Conservation (phyloP, 352 stramenopile genomes). For the Pythium coloratum region DNA sequence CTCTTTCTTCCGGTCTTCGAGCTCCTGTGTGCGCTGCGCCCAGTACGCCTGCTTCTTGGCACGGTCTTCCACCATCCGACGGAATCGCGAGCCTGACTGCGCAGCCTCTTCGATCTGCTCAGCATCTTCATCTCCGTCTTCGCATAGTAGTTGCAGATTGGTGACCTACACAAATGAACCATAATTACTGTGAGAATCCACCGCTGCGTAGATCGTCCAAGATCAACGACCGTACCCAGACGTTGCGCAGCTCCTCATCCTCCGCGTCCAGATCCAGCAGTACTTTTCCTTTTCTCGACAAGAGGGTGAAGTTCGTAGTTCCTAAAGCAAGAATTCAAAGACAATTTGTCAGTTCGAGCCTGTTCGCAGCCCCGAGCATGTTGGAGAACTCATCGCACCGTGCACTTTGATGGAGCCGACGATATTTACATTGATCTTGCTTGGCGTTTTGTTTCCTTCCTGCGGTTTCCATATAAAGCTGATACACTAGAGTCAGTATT, state of each 20-base stretch:
- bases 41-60: conserved; percentile 81
- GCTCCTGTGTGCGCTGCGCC: conserved; percentile 69
- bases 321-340: conserved; percentile 25
- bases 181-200: too few species aligned
- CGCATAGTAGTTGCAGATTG: conserved; percentile 70
- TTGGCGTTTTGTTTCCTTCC: conserved; percentile 49
- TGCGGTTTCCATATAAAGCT: conserved; percentile 74
- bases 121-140: conserved; percentile 44
- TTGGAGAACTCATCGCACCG: conserved; percentile 23
- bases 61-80: conserved; percentile 74
- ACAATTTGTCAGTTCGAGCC: not conserved
- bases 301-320: conserved; percentile 45
- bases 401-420: conserved; percentile 57
- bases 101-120: conserved; percentile 32
- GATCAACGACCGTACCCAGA: conserved; percentile 45
- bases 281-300: conserved; percentile 57
- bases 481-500: not conserved
- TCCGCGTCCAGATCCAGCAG: conserved; percentile 77
- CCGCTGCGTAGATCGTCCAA: too few species aligned
- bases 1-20: conserved; percentile 72
- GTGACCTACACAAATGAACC: conserved; percentile 37
- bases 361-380: too few species aligned
- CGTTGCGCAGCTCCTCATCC: conserved; percentile 53
- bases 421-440: conserved; percentile 48
- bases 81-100: conserved; percentile 50